Base-by-base conservation (phyloP, 306 rosid species). In the Neltuma alba region DNA sequence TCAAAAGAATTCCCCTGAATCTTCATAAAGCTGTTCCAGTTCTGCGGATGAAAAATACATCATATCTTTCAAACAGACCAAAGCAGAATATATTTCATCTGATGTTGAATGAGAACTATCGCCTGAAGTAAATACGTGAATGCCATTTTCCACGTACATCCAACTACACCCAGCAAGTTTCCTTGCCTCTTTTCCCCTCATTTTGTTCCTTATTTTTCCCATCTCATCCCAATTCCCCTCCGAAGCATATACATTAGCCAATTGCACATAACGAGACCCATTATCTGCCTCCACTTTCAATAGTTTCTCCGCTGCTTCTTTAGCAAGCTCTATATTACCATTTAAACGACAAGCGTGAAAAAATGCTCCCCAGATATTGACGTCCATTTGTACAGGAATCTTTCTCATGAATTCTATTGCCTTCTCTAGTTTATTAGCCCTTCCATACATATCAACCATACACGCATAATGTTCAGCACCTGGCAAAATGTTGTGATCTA, bases 381-480 rank as follows among this genome's bases (percentile, higher is more conserved):
- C 81, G 76, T 93, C 97, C 62, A 82, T 72, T 65, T 86, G 77
- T 47, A 78, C 58, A 47, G 91, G 91, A 78, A 93, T 89, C 74
- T 67, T 88, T 55, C 45, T 85, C 85, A 91, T 91, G 78, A 89
- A 87, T 13, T 75, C 82, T 42, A 79, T 48, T 37, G 90, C 92
- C 84, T 88, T 93, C 45, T 88, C 90, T 48, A 93, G 78, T 80
- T 80, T 83, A 50, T 88, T 84, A 80, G 85, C 90, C 89, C 89
- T 89, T 69, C 96, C 97, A 71, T 93, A 93, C 86, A 93, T 81
- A 83, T 93, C 97, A 75, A 93, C 86, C 92, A 93, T 88, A 80
- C 97, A 93, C 37, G 96, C 93, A 76, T 88, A 91, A 83, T 93
- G 94, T 72, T 93, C 84, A 61, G 73, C 71, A 76, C 91, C 93